phyloP scores from a whole-genome alignment of 768 basidiomycete genomes.

The Mycena capillaripes region DNA sequence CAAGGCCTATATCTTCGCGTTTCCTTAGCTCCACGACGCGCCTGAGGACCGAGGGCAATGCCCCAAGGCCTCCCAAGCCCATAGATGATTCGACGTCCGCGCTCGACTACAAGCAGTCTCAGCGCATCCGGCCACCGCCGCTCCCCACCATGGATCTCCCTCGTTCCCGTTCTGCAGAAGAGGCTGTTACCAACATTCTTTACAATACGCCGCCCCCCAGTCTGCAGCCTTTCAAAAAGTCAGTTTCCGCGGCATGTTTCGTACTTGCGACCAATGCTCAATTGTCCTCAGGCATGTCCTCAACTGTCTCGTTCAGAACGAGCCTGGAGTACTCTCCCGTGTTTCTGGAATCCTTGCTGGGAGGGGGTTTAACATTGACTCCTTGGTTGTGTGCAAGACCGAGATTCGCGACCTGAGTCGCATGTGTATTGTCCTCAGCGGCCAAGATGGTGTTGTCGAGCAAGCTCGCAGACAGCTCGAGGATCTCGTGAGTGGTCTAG shows the following conservation, averaged over 20 bases:
- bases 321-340: constrained; percentile 98
- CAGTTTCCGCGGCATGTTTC: constrained; percentile 40
- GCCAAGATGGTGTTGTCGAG: constrained; percentile 98
- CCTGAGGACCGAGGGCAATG: constrained; percentile 45
- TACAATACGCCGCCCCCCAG: constrained; percentile 97
- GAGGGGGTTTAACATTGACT: constrained; percentile 98
- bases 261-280: constrained; percentile 1
- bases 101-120: constrained; percentile 88
- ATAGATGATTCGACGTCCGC: constrained; percentile 97
- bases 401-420: constrained; percentile 97
- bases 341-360: constrained; percentile 98
- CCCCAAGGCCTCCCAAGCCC: constrained; percentile 67
- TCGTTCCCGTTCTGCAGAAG: constrained; percentile 87
- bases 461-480: constrained; percentile 97
- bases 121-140: constrained; percentile 82
- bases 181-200: constrained; percentile 97
- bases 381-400: constrained; percentile 96
- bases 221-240: constrained; percentile 94
- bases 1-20: constrained; percentile 47
- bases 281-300: constrained; percentile 80
- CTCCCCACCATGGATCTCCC: constrained; percentile 91
- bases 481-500: constrained; percentile 80
- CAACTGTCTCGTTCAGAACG: constrained; percentile 99
- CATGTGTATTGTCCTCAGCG: constrained; percentile 97
- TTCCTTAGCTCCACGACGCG: constrained; percentile 54